Percentiles rank a stretch among this genome's conserved stretches.
Evolutionary conservation across 345 rosid species (phyloP).

Genomic region (Rhodamnia argentea): DNA sequence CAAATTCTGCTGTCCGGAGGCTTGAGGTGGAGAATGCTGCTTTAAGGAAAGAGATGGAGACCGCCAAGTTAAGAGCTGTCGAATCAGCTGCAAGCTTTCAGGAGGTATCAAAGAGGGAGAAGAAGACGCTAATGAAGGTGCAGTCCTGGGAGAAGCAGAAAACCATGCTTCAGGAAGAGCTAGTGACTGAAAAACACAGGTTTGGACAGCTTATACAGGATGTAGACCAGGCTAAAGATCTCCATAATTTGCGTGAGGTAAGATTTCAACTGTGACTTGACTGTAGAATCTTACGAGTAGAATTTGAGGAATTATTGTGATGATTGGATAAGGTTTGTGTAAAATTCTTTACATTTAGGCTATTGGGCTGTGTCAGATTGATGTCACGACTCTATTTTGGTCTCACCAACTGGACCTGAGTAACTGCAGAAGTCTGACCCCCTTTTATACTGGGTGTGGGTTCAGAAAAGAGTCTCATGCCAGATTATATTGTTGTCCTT

Average conservation of each 20-base stretch:
- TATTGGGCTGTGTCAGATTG: not conserved
- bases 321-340: not conserved
- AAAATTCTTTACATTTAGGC: not conserved
- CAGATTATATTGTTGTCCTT: not conserved
- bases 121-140: conserved; percentile 41
- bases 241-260: conserved; percentile 50
- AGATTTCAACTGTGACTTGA: not conserved
- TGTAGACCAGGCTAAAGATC: conserved; percentile 40
- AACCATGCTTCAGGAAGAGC: conserved; percentile 60
- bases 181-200: conserved; percentile 44
- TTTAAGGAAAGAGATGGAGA: conserved; percentile 64
- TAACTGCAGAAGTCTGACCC: not conserved
- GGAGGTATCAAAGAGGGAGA: conserved; percentile 75
- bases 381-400: not conserved
- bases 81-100: conserved; percentile 69
- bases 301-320: not conserved
- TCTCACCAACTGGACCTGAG: not conserved
- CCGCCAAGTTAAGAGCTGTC: conserved; percentile 48
- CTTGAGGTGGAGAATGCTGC: conserved; percentile 69
- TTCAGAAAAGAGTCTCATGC: not conserved
- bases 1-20: conserved; percentile 61
- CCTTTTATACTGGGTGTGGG: not conserved
- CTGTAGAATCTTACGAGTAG: not conserved
- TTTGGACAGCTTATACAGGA: conserved; percentile 32
- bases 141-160: conserved; percentile 88